Conservation (phyloP, 306 rosid genomes). For the Prinsepia uniflora region DNA sequence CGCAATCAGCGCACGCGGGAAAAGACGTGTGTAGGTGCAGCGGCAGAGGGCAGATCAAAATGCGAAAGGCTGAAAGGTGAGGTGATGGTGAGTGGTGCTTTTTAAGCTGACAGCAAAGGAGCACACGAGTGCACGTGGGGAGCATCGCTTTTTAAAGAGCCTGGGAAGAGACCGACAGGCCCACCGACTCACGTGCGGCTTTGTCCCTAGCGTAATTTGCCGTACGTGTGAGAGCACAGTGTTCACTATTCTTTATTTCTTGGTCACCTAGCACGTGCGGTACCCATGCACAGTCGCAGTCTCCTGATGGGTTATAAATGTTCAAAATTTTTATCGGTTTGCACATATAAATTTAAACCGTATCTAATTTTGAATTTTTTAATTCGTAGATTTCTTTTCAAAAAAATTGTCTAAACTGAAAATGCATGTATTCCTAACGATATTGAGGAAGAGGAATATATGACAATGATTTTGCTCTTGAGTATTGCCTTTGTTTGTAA, state of each 20-base stretch:
- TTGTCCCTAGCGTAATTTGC: background rate
- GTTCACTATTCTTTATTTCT: background rate
- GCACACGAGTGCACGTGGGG: constrained; percentile 6
- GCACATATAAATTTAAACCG: too few relatives aligned
- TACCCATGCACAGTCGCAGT: background rate
- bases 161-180: background rate
- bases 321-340: too few relatives aligned
- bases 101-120: background rate
- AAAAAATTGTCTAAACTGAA: too few relatives aligned
- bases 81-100: background rate
- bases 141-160: background rate
- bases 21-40: background rate
- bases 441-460: too few relatives aligned
- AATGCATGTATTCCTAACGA: too few relatives aligned
- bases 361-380: too few relatives aligned
- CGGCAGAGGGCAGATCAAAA: background rate
- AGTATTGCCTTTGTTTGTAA: too few relatives aligned
- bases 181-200: background rate
- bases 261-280: background rate
- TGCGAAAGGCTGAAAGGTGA: background rate
- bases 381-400: too few relatives aligned
- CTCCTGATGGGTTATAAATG: too few relatives aligned
- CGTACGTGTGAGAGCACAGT: background rate
- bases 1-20: background rate
- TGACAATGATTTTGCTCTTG: too few relatives aligned